Base-by-base conservation (phyloP, 768 basidiomycete species). In the Trametes cubensis region DNA sequence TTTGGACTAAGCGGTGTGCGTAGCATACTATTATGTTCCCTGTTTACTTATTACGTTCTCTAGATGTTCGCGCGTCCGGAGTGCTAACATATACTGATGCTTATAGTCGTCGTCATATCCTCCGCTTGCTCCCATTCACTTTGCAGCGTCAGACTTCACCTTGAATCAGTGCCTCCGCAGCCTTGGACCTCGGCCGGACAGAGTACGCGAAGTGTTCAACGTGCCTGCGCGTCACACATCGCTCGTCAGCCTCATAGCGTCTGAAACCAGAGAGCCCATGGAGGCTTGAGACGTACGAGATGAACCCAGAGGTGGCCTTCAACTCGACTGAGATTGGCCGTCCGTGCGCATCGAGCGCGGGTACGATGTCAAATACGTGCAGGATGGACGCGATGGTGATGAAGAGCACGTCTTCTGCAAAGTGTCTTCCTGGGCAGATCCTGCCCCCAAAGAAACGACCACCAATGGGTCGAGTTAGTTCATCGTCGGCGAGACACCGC, bases 371-470 rank as follows among this genome's bases (percentile, higher is more conserved):
- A 48, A 62, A 67, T 1, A 62, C 61, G 14, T 64, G 64, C 23
- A 67, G 44, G 2, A 65, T 17, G 11, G 52, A 62, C 4, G 64
- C 60, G 13, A 67, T 26, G 34, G n/a, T 54, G 26, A 67, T 60
- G 53, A 65, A 67, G 8, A 67, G 55, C 18, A 58, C 40, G 6
- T 44, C 42, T 6, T 51, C 34, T 4, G 58, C 65, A 25, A 68
- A 64, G 30, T 63, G 38, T 21, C 62, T 48, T 14, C 67, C 67
- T 7, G 67, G 64, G 45, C 67, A 68, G 17, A 66, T 62, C 48
- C 66, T 62, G 38, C 18, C 14, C 11, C 8, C 40, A 55, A 28
- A 7, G 4, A 28, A 28, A 28, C 28, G 28, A 28, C 28, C 28
- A 28, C 28, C 28, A 28, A n/a, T n/a, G n/a, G n/a, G n/a, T 17